Conservation (phyloP, 345 rosid genomes). For the Acer yangbiense region DNA sequence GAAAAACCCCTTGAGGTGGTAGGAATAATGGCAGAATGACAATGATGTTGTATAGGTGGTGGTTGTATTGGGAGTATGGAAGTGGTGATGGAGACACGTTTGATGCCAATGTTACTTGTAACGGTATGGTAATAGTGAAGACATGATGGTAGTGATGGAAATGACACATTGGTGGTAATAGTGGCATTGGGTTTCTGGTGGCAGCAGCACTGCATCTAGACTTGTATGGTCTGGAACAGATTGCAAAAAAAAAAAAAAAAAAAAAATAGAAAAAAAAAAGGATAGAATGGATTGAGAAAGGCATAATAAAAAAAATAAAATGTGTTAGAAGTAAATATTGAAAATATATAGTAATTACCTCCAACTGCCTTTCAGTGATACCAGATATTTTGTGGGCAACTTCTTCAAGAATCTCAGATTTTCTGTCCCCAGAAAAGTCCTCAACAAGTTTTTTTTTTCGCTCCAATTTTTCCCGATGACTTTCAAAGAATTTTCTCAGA, state of each 20-base stretch:
- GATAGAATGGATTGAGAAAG: no score
- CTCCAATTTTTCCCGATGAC: conserved; percentile 31
- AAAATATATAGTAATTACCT: conserved; percentile 43
- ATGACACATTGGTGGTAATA: not conserved
- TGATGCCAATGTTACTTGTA: no score
- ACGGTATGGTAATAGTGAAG: not conserved
- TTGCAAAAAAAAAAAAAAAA: not conserved
- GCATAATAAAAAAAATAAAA: no score
- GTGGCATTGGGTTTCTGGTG: not conserved
- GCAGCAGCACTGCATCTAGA: not conserved
- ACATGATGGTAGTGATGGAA: not conserved
- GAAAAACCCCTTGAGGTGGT: not conserved
- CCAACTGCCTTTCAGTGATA: conserved; percentile 72
- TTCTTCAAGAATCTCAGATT: conserved; percentile 32
- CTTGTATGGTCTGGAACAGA: not conserved
- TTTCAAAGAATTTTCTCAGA: conserved; percentile 48
- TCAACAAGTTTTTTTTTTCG: conserved; percentile 23
- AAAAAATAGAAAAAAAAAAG: no score
- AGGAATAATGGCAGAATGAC: not conserved
- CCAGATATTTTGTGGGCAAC: conserved; percentile 62
- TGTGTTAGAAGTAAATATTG: not conserved
- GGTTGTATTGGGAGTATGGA: not conserved
- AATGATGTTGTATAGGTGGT: not conserved
- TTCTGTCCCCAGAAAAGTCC: conserved; percentile 29
- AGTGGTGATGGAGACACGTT: not conserved